phyloP scores from a whole-genome alignment of 352 stramenopile genomes.

The Hyaloperonospora arabidopsidis region DNA sequence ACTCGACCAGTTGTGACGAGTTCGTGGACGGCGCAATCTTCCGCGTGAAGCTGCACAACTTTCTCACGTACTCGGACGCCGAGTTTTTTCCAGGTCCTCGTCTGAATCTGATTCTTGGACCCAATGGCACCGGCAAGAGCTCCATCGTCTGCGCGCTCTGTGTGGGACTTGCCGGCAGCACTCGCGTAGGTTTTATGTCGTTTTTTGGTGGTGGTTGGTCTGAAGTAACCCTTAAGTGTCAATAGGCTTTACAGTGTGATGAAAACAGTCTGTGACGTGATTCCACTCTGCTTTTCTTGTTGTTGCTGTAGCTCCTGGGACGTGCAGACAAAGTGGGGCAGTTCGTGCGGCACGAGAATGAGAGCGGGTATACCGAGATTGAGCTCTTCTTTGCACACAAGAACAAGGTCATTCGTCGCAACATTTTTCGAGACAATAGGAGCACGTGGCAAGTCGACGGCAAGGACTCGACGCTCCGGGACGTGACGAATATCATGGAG shows the following conservation, averaged over 20 bases:
- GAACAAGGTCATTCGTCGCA: constrained; percentile 82
- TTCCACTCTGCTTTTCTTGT: not conserved
- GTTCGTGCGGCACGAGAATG: constrained; percentile 85
- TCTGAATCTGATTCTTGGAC: constrained; percentile 96
- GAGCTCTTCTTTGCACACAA: constrained; percentile 84
- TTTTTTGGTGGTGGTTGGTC: not conserved
- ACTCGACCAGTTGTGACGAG: constrained; percentile 44
- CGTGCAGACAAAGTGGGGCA: constrained; percentile 90
- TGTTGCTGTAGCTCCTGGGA: constrained; percentile 70
- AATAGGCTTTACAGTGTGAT: not conserved
- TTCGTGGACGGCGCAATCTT: constrained; percentile 85
- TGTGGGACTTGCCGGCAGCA: constrained; percentile 92
- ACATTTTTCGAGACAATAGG: constrained; percentile 88
- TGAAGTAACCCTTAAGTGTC: no score
- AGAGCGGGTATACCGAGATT: constrained; percentile 87
- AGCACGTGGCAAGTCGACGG: constrained; percentile 78
- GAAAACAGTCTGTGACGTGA: not conserved
- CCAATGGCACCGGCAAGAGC: constrained; percentile 93
- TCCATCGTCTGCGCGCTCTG: constrained; percentile 96
- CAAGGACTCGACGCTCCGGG: constrained; percentile 58
- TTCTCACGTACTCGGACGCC: constrained; percentile 89
- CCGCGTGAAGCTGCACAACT: constrained; percentile 90
- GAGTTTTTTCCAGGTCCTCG: constrained; percentile 88
- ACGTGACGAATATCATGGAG: constrained; percentile 71
- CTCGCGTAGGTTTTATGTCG: constrained; percentile 52